A percentile compares a stretch with the other conserved stretches of the same genome.
Evolutionary conservation across 345 rosid genomes (phyloP).

Genomic region (Reutealis trisperma): DNA sequence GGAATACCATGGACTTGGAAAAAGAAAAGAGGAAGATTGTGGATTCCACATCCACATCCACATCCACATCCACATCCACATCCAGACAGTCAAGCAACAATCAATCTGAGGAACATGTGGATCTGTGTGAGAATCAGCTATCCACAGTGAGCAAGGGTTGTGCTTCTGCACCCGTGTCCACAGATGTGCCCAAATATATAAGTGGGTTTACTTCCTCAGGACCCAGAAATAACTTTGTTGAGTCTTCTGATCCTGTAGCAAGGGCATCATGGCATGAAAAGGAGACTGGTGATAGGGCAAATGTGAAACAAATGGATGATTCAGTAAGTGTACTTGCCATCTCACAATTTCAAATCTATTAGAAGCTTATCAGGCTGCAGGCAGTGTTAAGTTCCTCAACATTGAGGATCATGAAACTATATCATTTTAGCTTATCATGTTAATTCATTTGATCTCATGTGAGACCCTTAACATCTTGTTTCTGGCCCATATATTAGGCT

Average conservation of each 20-base stretch:
- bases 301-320: constrained; percentile 37
- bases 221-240: constrained; percentile 26
- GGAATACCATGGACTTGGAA: constrained; percentile 39
- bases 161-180: constrained; percentile 22
- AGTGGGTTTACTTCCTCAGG: constrained; percentile 13
- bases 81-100: constrained; percentile 37
- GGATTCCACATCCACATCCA: constrained; percentile 36
- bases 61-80: constrained; percentile 30
- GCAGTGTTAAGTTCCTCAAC: constrained; percentile 7
- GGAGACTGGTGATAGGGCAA: constrained; percentile 29
- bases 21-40: constrained; percentile 32
- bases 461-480: neutral
- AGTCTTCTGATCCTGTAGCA: constrained; percentile 35
- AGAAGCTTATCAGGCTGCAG: neutral
- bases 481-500: neutral
- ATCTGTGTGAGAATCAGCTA: constrained; percentile 28
- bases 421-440: neutral
- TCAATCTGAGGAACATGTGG: constrained; percentile 37
- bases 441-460: neutral
- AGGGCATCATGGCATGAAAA: constrained; percentile 31
- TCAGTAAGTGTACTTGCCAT: constrained; percentile 34
- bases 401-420: neutral
- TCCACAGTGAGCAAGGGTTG: constrained; percentile 35
- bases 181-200: constrained; percentile 23
- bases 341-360: constrained; percentile 6